Evolutionary conservation across 139 green algal species (phyloP).

Genomic region (Haematococcus lacustris): DNA sequence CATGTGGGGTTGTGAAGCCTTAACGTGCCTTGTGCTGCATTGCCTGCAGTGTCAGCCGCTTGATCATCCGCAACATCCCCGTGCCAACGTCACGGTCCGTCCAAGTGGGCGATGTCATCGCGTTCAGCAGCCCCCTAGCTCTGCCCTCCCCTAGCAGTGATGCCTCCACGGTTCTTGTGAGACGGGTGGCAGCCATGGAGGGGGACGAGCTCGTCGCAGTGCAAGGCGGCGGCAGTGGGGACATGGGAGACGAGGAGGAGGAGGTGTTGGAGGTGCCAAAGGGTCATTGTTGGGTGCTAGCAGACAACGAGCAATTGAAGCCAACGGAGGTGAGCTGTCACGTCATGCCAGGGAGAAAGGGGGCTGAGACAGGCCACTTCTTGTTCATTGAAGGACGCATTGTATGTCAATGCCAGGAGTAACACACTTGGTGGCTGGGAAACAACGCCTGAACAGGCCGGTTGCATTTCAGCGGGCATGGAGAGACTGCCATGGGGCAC

Average conservation of each 20-base stretch:
- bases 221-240: slow-evolving; percentile 12
- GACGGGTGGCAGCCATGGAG: slow-evolving; percentile 66
- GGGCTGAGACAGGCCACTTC: not conserved
- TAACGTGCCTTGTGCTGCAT: no score
- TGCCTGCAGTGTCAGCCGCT: no score
- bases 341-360: no score
- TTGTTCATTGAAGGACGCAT: not conserved
- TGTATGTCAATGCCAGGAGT: no score
- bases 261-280: slow-evolving; percentile 4
- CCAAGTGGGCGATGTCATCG: slow-evolving; percentile 50
- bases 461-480: no score
- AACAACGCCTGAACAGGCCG: no score
- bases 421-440: not conserved
- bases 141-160: not conserved
- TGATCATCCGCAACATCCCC: no score
- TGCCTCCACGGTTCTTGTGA: slow-evolving; percentile 44
- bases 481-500: not conserved
- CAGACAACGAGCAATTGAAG: slow-evolving; percentile 62
- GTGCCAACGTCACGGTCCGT: no score
- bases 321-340: slow-evolving; percentile 29
- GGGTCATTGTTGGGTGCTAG: slow-evolving; percentile 81
- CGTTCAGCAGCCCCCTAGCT: slow-evolving; percentile 39
- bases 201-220: slow-evolving; percentile 60
- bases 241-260: slow-evolving; percentile 10
- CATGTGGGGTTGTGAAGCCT: no score